Conservation (phyloP, 495 filamentous ascomycete species). For the Penicillium bialowiezense region DNA sequence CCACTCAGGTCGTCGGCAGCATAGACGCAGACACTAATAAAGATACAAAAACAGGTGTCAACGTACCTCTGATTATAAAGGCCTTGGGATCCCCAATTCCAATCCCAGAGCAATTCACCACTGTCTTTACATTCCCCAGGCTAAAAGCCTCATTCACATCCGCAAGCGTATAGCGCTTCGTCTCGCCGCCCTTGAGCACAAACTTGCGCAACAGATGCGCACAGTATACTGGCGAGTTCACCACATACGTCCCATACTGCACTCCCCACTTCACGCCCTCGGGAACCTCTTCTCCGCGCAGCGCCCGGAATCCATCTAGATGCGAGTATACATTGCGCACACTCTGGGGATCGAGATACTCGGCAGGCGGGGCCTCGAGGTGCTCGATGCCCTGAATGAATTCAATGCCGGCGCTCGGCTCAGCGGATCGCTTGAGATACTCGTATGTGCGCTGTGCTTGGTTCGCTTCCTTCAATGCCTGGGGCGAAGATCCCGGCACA, state of each 20-base stretch:
- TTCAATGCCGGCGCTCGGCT: slow-evolving; percentile 52
- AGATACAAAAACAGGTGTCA: background rate
- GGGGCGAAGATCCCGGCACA: slow-evolving; percentile 43
- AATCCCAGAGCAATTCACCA: slow-evolving; percentile 58
- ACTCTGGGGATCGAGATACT: slow-evolving; percentile 36
- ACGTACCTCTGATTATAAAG: slow-evolving; percentile 54
- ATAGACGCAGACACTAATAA: too few species aligned
- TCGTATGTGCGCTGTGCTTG: slow-evolving; percentile 51
- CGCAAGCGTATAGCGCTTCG: slow-evolving; percentile 41
- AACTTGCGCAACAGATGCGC: slow-evolving; percentile 53
- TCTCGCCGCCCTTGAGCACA: slow-evolving; percentile 45
- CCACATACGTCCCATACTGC: slow-evolving; percentile 54
- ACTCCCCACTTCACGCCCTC: slow-evolving; percentile 52
- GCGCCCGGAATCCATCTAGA: slow-evolving; percentile 43
- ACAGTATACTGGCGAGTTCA: slow-evolving; percentile 64
- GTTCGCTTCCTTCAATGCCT: slow-evolving; percentile 43
- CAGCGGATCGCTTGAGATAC: slow-evolving; percentile 39
- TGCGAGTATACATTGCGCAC: slow-evolving; percentile 28
- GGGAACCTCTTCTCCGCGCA: slow-evolving; percentile 41
- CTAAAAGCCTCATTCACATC: slow-evolving; percentile 48
- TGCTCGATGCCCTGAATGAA: slow-evolving; percentile 57
- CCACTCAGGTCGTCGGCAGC: too few species aligned
- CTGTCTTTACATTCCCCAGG: slow-evolving; percentile 39
- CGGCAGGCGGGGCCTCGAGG: slow-evolving; percentile 48
- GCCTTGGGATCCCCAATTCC: slow-evolving; percentile 52